These are phyloP conservation scores for Pterocarpus macrocarpus DNA, from an alignment of 306 rosid genomes.

Conservation along the genomic window DNA sequence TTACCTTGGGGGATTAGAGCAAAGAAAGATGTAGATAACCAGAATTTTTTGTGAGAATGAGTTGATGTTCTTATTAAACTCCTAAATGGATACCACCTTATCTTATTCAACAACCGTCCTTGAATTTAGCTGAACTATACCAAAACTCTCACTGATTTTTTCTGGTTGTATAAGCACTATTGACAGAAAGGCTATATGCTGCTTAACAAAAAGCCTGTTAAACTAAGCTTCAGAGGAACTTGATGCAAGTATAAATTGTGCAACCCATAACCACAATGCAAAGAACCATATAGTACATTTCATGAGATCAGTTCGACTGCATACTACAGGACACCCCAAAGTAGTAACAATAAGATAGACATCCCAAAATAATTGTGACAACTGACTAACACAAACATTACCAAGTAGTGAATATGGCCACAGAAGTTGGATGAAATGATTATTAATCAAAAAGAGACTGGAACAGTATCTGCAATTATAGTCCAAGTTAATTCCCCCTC, in stretches of 20 bases:
- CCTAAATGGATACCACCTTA: neutral
- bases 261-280: neutral
- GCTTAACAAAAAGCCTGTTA: neutral
- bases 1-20: neutral
- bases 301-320: neutral
- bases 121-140: neutral
- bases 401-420: neutral
- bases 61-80: neutral
- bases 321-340: slow-evolving; percentile 21
- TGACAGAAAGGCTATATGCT: neutral
- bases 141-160: neutral
- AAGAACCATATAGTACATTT: slow-evolving; percentile 14
- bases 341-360: slow-evolving; percentile 1
- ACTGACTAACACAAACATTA: neutral
- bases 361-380: neutral
- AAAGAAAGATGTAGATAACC: neutral
- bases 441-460: neutral
- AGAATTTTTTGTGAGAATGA: too few relatives aligned
- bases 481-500: neutral
- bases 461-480: neutral
- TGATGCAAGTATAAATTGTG: neutral
- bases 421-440: neutral
- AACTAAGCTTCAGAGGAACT: neutral
- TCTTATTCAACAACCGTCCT: neutral
- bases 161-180: neutral